phyloP scores from a whole-genome alignment of 192 early-diverging fungal genomes.

The Entomortierella chlamydospora region DNA sequence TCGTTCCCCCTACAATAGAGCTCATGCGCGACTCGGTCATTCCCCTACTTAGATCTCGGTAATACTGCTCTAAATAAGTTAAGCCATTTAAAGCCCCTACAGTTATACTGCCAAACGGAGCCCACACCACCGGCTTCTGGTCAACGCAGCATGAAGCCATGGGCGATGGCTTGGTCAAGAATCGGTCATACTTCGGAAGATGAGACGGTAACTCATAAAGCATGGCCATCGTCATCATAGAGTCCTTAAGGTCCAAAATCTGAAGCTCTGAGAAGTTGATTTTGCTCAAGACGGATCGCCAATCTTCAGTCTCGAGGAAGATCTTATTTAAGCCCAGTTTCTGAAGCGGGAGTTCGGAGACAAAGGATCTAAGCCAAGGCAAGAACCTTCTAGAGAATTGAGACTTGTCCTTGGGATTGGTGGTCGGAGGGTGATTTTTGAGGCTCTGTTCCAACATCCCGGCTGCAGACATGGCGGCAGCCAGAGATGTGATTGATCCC shows the following conservation, averaged over 20 bases:
- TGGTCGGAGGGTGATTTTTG: not conserved
- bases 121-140: not conserved
- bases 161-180: not conserved
- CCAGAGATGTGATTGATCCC: not conserved
- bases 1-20: not conserved
- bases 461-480: not conserved
- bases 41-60: not conserved
- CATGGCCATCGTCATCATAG: constrained; percentile 11
- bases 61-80: not conserved
- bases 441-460: no score
- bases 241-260: constrained; percentile 6
- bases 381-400: constrained; percentile 6
- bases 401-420: not conserved
- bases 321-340: constrained; percentile 5
- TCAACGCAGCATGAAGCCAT: not conserved
- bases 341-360: constrained; percentile 8
- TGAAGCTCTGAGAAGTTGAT: constrained; percentile 15
- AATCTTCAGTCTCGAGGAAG: constrained; percentile 2
- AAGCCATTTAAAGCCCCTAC: not conserved
- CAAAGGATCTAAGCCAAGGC: constrained; percentile 7
- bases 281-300: constrained; percentile 6
- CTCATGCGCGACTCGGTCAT: not conserved
- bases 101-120: not conserved
- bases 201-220: constrained; percentile 1
- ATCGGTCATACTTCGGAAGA: not conserved